These are phyloP conservation scores for Phytomonas sp. DNA, from an alignment of 208 protist species.

Conservation along the genomic window DNA sequence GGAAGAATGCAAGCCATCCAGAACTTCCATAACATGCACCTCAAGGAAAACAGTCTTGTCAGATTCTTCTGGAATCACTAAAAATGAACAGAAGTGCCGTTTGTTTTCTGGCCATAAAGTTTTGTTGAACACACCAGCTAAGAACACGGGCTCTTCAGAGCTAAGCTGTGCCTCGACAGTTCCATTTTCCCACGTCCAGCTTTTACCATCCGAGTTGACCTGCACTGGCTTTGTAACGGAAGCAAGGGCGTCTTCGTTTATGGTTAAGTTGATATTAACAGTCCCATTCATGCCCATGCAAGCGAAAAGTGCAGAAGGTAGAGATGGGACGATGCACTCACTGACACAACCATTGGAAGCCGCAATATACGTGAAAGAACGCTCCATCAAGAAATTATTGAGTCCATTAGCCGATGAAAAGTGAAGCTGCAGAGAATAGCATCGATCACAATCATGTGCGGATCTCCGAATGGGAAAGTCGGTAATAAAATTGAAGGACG, in stretches of 20 bases:
- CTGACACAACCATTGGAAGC: neutral
- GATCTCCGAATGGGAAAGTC: neutral
- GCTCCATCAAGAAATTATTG: neutral
- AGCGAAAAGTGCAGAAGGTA: neutral
- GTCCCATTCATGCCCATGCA: neutral
- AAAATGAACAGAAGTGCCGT: conserved; percentile 54
- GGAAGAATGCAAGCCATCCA: conserved; percentile 15
- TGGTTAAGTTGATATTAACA: neutral
- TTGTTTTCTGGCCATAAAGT: conserved; percentile 20
- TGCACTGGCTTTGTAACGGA: conserved; percentile 20
- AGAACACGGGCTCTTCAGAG: conserved; percentile 24
- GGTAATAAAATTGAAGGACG: neutral
- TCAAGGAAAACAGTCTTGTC: conserved; percentile 72
- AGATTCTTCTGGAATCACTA: conserved; percentile 43
- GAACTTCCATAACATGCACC: conserved; percentile 38
- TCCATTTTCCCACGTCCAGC: conserved; percentile 56
- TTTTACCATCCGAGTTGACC: conserved; percentile 19
- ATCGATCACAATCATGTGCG: neutral
- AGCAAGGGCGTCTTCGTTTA: neutral
- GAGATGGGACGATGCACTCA: neutral
- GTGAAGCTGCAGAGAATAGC: neutral
- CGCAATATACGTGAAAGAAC: neutral
- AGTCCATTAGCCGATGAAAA: neutral
- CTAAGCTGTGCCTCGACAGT: conserved; percentile 35
- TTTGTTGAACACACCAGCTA: conserved; percentile 29